Evolutionary conservation across 1,284 basidiomycete species (phyloP).

Genomic region (Marasmius tenuissimus): DNA sequence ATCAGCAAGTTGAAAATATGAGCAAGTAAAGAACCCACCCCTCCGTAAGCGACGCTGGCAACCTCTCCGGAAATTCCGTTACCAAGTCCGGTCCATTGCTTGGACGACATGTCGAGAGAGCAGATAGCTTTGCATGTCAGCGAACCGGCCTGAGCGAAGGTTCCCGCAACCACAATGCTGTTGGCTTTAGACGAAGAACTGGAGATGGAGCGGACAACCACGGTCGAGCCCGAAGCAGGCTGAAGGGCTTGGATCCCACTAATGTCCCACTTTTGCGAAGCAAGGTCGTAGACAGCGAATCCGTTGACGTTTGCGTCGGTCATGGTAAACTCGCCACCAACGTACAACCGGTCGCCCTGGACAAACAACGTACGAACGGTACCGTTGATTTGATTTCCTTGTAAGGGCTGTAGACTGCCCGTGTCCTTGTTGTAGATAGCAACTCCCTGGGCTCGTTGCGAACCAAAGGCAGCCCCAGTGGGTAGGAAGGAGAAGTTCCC

Average conservation of each 20-base stretch:
- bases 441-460: constrained; percentile 54
- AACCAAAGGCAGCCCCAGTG: constrained; percentile 37
- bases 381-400: constrained; percentile 64
- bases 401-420: constrained; percentile 54
- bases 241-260: constrained; percentile 59
- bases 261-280: constrained; percentile 57
- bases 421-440: constrained; percentile 72
- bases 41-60: constrained; percentile 76
- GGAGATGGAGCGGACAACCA: constrained; percentile 76
- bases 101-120: constrained; percentile 63
- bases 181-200: constrained; percentile 62
- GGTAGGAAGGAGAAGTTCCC: constrained; percentile 82
- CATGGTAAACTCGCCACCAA: constrained; percentile 81
- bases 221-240: constrained; percentile 49
- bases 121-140: constrained; percentile 82
- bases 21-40: constrained; percentile 48
- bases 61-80: constrained; percentile 83
- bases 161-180: constrained; percentile 81
- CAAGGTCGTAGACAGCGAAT: constrained; percentile 78
- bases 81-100: constrained; percentile 84
- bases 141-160: constrained; percentile 80
- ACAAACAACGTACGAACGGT: constrained; percentile 76
- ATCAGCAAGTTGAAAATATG: not conserved
- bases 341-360: constrained; percentile 62
- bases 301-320: constrained; percentile 55